A percentile compares a stretch with the other conserved stretches of the same genome.
These are phyloP conservation scores for Xanthoconium separans DNA, from an alignment of 1,284 basidiomycete genomes.

Conservation along the genomic window DNA sequence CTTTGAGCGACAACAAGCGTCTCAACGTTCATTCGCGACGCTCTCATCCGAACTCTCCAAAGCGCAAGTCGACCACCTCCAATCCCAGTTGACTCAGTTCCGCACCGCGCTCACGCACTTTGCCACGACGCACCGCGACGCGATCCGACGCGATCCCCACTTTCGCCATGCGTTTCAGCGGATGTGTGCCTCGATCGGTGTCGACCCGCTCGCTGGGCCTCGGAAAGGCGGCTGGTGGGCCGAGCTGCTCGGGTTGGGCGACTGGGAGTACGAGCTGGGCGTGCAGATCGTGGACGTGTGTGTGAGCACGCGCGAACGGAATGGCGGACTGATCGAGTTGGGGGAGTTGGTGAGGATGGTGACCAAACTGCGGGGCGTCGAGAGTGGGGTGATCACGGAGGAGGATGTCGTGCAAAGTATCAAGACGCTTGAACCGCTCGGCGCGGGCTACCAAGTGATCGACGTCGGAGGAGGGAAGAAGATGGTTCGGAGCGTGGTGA, in stretches of 20 bases:
- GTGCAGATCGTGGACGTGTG: conserved; percentile 98
- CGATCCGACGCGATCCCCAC: conserved; percentile 82
- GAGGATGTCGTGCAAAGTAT: conserved; percentile 87
- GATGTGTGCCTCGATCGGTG: conserved; percentile 94
- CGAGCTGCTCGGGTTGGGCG: conserved; percentile 83
- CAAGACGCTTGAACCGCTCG: conserved; percentile 83
- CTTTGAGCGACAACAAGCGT: conserved; percentile 71
- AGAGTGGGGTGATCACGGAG: conserved; percentile 66
- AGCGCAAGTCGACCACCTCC: conserved; percentile 75
- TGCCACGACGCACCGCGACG: conserved; percentile 79
- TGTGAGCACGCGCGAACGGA: conserved; percentile 82
- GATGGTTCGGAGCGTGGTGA: conserved; percentile 72
- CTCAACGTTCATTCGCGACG: conserved; percentile 73
- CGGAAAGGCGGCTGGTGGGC: conserved; percentile 88
- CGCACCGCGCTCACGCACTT: conserved; percentile 80
- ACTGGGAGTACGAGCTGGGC: conserved; percentile 95
- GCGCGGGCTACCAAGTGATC: conserved; percentile 87
- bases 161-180: conserved; percentile 94
- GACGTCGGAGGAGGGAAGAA: conserved; percentile 62
- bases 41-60: conserved; percentile 81
- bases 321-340: conserved; percentile 92
- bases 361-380: conserved; percentile 69
- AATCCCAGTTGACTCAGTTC: conserved; percentile 83
- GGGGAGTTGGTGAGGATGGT: conserved; percentile 82
- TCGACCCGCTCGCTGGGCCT: conserved; percentile 90